These are phyloP conservation scores for Magnaporthiopsis rhizophila DNA, from an alignment of 2,329 filamentous ascomycete genomes.

Conservation along the genomic window DNA sequence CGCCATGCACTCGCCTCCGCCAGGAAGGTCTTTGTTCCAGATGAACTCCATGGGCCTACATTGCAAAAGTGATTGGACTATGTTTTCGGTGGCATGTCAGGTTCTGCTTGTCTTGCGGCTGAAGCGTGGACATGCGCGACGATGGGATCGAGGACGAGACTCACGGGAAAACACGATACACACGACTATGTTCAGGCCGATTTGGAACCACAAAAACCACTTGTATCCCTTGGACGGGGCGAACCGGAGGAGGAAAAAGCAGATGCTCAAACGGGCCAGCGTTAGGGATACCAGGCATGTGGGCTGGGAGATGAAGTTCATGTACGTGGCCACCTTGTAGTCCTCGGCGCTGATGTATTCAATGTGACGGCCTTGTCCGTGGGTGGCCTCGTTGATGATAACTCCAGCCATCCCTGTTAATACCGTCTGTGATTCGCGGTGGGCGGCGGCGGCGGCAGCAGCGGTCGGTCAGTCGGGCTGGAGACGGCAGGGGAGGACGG, in stretches of 20 bases:
- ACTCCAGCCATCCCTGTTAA: conserved; percentile 26
- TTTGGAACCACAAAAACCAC: background rate
- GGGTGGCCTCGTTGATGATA: conserved; percentile 24
- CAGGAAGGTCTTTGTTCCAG: conserved; percentile 31
- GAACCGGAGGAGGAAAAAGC: conserved; percentile 19
- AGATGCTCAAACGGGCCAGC: background rate
- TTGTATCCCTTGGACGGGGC: background rate
- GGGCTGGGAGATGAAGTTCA: background rate
- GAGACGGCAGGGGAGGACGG: background rate
- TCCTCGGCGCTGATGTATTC: conserved; percentile 15
- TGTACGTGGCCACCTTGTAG: conserved; percentile 20
- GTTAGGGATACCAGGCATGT: background rate
- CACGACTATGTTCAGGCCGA: background rate
- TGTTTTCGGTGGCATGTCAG: background rate
- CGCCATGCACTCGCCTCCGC: conserved; percentile 22
- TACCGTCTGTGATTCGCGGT: conserved; percentile 19
- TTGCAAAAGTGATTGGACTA: conserved; percentile 32
- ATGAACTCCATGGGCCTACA: conserved; percentile 40
- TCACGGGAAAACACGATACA: background rate
- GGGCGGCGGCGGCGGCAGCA: no score
- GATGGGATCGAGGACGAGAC: background rate
- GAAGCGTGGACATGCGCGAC: background rate
- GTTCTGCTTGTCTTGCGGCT: background rate
- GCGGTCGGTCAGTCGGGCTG: background rate
- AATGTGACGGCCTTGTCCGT: conserved; percentile 22